Evolutionary conservation across 164 flowering plant genomes (phyloP).

Genomic region (Cinnamomum chago): DNA sequence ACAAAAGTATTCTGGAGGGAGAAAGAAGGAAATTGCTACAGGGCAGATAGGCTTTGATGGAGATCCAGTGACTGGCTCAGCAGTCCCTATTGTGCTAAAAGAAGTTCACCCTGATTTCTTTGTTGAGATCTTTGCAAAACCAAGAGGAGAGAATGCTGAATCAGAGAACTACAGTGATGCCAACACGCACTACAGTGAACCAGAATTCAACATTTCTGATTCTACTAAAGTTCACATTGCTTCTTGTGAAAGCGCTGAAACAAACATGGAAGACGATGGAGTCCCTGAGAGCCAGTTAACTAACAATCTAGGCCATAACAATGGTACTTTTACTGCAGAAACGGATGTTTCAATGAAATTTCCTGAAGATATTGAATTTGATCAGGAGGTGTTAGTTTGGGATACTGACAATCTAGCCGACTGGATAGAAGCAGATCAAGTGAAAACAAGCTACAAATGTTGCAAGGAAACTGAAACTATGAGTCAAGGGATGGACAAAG

Average conservation of each 20-base stretch:
- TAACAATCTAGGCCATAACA: constrained; percentile 9
- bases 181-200: neutral
- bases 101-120: constrained; percentile 23
- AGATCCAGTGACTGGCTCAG: constrained; percentile 2
- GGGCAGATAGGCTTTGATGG: constrained; percentile 8
- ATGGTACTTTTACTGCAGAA: neutral
- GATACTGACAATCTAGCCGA: neutral
- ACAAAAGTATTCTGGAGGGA: constrained; percentile 15
- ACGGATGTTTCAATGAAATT: constrained; percentile 9
- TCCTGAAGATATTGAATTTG: neutral
- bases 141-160: constrained; percentile 7
- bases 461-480: neutral
- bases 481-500: constrained; percentile 4
- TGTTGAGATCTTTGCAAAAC: constrained; percentile 29
- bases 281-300: constrained; percentile 12
- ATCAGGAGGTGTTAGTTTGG: constrained; percentile 2
- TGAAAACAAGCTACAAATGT: constrained; percentile 8
- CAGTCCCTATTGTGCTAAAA: constrained; percentile 5
- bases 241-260: constrained; percentile 2
- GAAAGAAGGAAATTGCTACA: constrained; percentile 20
- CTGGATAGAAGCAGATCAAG: neutral
- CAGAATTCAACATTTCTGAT: neutral
- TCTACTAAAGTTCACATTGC: neutral
- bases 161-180: neutral
- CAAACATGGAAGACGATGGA: constrained; percentile 10